These are phyloP conservation scores for Novymonas esmeraldas DNA, from an alignment of 208 protist genomes.

Conservation along the genomic window DNA sequence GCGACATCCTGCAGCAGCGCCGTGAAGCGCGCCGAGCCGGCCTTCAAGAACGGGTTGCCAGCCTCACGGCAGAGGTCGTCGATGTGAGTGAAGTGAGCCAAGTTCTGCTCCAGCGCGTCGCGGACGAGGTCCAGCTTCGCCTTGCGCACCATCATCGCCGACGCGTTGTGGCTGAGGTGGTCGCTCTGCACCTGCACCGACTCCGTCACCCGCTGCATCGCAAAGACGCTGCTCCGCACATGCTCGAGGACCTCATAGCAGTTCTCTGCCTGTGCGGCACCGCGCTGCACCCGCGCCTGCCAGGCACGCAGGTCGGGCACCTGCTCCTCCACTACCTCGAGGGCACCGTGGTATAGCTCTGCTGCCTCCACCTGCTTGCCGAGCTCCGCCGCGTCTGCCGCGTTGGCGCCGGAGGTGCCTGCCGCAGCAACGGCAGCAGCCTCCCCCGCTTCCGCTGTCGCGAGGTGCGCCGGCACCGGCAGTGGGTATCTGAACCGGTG, in stretches of 20 bases:
- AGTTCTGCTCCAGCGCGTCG: constrained; percentile 68
- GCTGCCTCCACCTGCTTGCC: constrained; percentile 13
- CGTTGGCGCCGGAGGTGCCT: not conserved
- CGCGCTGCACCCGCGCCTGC: constrained; percentile 47
- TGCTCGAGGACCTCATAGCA: constrained; percentile 50
- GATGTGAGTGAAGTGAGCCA: constrained; percentile 81
- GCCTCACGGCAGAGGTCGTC: constrained; percentile 72
- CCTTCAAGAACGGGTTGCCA: constrained; percentile 64
- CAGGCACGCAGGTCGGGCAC: constrained; percentile 53
- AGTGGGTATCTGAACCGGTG: constrained; percentile 56
- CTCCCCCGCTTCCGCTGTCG: not conserved
- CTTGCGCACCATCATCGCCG: constrained; percentile 73
- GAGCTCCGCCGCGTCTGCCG: constrained; percentile 2
- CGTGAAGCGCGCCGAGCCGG: constrained; percentile 61
- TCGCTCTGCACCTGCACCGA: constrained; percentile 82
- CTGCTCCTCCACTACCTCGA: constrained; percentile 37
- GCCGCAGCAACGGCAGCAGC: not conserved
- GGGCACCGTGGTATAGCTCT: constrained; percentile 26
- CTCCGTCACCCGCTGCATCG: constrained; percentile 71
- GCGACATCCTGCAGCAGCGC: constrained; percentile 79
- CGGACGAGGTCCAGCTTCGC: constrained; percentile 76
- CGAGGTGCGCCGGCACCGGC: constrained; percentile 29
- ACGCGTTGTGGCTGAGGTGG: constrained; percentile 74
- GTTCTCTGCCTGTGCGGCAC: constrained; percentile 42
- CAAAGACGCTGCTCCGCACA: constrained; percentile 44